Base-by-base conservation (phyloP, 257 asterid species). In the Fraxinus excelsior region DNA sequence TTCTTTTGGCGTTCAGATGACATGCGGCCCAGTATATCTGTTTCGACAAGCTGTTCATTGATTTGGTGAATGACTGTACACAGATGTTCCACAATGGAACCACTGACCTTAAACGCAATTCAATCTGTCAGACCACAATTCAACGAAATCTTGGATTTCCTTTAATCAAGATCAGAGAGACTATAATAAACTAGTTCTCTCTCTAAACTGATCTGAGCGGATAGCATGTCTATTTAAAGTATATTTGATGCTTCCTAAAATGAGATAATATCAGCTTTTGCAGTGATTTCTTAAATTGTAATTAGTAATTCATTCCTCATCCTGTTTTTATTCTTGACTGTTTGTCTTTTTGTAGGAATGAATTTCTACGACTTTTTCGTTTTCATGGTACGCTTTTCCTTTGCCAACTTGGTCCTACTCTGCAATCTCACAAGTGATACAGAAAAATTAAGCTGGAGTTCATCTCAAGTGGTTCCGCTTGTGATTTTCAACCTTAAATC, bases 371-470 rank as follows among this genome's bases (percentile, higher is more conserved):
- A 96, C 78, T 87, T 93, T 80, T 95, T 93, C 81, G 75, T 79
- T 73, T 90, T 93, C 89, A 74, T 90, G 88, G 82, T 74, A 83
- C 97, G 97, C n/a, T 88, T 91, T 73, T 83, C 98, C 51, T 80
- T 91, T 67, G 98, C 97, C 86, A 93, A 87, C 80, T 60, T 85
- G 70, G 79, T 87, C 85, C 86, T 87, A 51, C 88, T 96, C 71
- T 77, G 76, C 85, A 87, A 86, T 78, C 73, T 89, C 74, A 60
- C 78, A 58, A 68, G 64, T 34, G 73, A 73, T 8, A 35, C 58
- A 18, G 66, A 77, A 19, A 78, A 75, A 60, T 42, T 80, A 60
- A 32, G 18, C 56, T 56, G 62, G 62, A 75, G 82, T 71, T 86
- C 88, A 62, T 85, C 90, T 38, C 80, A 80, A 80, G 73, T 76